Conservation (phyloP, 2,329 filamentous ascomycete species). For the Neonectria faginata region DNA sequence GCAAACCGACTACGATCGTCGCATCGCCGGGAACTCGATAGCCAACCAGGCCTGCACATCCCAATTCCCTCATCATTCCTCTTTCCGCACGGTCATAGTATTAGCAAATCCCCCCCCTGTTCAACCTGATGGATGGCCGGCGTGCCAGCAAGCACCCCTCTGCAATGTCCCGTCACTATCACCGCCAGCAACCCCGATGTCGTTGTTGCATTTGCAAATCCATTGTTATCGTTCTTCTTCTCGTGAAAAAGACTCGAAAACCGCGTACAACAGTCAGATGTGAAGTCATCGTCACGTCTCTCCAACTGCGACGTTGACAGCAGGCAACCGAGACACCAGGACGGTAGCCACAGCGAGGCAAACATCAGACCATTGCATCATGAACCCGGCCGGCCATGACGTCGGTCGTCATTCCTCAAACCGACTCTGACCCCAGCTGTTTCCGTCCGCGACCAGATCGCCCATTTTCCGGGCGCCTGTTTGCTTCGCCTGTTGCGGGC, state of each 20-base stretch:
- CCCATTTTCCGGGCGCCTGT: conserved; percentile 12
- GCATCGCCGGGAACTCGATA: conserved; percentile 17
- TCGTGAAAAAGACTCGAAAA: conserved; percentile 19
- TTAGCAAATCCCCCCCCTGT: not conserved
- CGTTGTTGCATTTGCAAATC: conserved; percentile 21
- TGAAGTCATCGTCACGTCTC: conserved; percentile 41
- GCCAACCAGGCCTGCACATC: conserved; percentile 36
- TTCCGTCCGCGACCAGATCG: conserved; percentile 15
- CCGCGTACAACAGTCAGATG: not conserved
- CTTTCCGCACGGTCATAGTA: not conserved
- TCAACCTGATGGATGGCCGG: too few relatives aligned
- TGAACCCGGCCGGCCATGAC: conserved; percentile 20
- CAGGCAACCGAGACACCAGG: conserved; percentile 30
- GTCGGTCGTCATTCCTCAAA: conserved; percentile 35
- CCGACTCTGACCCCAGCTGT: conserved; percentile 8
- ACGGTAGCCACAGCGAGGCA: conserved; percentile 19
- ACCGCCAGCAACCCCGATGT: conserved; percentile 19
- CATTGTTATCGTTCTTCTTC: conserved; percentile 15
- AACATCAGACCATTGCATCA: conserved; percentile 22
- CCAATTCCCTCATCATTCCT: conserved; percentile 42
- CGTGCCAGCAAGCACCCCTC: conserved; percentile 4
- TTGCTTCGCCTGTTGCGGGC: conserved; percentile 23
- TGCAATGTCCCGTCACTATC: conserved; percentile 27
- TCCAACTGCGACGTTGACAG: conserved; percentile 18
- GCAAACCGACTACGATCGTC: conserved; percentile 32